Base-by-base conservation (phyloP, 305 asterid genomes). In the Fraxinus baroniana region DNA sequence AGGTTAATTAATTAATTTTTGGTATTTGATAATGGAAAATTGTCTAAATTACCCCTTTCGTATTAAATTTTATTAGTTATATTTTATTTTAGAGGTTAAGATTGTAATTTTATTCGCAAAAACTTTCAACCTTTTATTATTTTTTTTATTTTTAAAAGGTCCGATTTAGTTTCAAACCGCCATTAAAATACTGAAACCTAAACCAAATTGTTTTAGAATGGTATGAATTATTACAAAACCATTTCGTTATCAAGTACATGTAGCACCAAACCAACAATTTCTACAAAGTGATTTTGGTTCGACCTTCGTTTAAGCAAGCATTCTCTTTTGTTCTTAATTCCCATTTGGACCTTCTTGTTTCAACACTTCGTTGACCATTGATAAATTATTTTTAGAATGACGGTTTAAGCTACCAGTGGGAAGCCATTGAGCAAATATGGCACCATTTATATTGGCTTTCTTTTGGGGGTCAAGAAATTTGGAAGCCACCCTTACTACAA, bases 341-440 rank as follows among this genome's bases (percentile, higher is more conserved):
- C 33, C 5, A 64, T 22, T 24, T 64, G 33, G 72, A 22, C 30
- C 70, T 57, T 57, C 71, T 64, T 20, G 33, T 64, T 64, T 22
- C 72, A 64, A 20, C 72, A 64, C 17, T 30, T 22, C 15, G 64
- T 70, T 24, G 39, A 64, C 74, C 28, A 39, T 44, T 46, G 32
- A 70, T 37, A 80, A 77, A 73, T 24, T 72, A 70, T 70, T 76
- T 41, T 9, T 62, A 49, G 13, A 80, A 77, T 64, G 66, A 39
- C 33, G 9, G 20, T 35, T 26, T 13, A 20, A 70, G 73, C 24
- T 60, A 33, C 39, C 4, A 5, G 62, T 30, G 49, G 39, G 64
- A 9, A 71, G 83, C 30, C 73, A 44, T 37, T 39, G 37, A 76
- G 72, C 57, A 66, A 5, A 76, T 44, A 39, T 24, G 30, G 72